Base-by-base conservation (phyloP, 2,329 filamentous ascomycete species). In the Peltaster fructicola region DNA sequence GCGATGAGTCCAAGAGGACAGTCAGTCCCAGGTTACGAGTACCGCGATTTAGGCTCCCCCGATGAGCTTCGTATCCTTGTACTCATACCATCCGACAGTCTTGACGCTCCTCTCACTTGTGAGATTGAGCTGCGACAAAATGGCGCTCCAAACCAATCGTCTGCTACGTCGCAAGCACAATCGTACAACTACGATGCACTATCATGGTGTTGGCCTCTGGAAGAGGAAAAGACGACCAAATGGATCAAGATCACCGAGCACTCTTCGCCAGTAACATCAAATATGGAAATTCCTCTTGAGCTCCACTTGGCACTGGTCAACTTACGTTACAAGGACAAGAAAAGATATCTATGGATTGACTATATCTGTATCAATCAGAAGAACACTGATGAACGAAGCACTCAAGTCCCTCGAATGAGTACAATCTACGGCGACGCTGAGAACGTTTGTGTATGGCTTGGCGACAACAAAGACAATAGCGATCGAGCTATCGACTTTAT, bases 381-480 rank as follows among this genome's bases (percentile, higher is more conserved):
- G 10, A 20, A 10, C 6, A 13, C 13, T 12, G 8, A 4, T 6
- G 19, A 20, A 7, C 19, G 19, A 20, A 7, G 13, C 5, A 20
- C 13, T 11, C 19, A 20, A 9, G 19, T 20, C 8, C 10, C 10
- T 6, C 19, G 19, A 20, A 20, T 20, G 19, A 4, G 10, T 12
- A 13, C 10, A 11, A 13, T 20, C 6, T 20, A 20, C 19, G 8
- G 19, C 19, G 6, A 20, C 7, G 19, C 19, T 20, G 8, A 10
- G 13, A 20, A 20, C 13, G 19, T 20, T 20, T 20, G 19, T 12
- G 8, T 20, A 6, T 20, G 19, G 19, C 19, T 20, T 11, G 19
- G 19, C 10, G 13, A 6, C 10, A 13, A 13, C 6, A 13, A 20
- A 6, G 8, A 20, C 6, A 4, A 10, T 12, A 20, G 5, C 6